phyloP scores from a whole-genome alignment of 805 yeast genomes.

The Brettanomyces naardenensis region DNA sequence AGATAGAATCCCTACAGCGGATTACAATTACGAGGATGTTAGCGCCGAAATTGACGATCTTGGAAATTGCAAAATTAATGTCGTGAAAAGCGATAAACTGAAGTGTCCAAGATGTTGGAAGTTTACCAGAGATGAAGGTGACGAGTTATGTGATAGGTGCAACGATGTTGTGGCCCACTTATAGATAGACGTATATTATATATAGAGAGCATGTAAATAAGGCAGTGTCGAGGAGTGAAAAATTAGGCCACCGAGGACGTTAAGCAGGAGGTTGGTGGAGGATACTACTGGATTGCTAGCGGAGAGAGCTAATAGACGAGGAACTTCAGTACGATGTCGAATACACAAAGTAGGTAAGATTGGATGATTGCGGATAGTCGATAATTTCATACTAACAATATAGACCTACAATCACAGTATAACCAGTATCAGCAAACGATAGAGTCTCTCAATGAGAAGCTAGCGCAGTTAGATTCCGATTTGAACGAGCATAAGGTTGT shows the following conservation, averaged over 20 bases:
- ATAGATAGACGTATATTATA: slow-evolving; percentile 4
- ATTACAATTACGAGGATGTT: slow-evolving; percentile 22
- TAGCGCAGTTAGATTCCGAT: slow-evolving; percentile 41
- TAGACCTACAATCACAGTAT: slow-evolving; percentile 40
- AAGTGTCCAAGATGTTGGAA: slow-evolving; percentile 98
- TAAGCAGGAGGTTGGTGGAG: not conserved
- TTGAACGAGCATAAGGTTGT: slow-evolving; percentile 44
- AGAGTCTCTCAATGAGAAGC: slow-evolving; percentile 36
- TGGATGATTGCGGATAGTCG: no score
- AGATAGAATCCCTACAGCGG: slow-evolving; percentile 3
- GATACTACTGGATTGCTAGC: no score
- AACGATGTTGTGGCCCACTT: slow-evolving; percentile 24
- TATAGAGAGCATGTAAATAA: not conserved
- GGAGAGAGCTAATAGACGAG: no score
- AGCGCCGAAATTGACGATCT: slow-evolving; percentile 23
- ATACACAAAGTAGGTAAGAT: no score
- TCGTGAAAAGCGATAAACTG: slow-evolving; percentile 29
- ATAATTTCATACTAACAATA: not conserved
- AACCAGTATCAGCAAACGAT: slow-evolving; percentile 44
- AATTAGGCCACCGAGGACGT: not conserved
- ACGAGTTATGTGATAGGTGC: slow-evolving; percentile 63
- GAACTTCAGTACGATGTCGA: no score
- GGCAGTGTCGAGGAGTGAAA: not conserved
- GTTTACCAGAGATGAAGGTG: slow-evolving; percentile 42
- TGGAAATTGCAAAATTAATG: slow-evolving; percentile 24